Evolutionary conservation across 1,284 basidiomycete genomes (phyloP).

Genomic region (Leccinum griseonigrum): DNA sequence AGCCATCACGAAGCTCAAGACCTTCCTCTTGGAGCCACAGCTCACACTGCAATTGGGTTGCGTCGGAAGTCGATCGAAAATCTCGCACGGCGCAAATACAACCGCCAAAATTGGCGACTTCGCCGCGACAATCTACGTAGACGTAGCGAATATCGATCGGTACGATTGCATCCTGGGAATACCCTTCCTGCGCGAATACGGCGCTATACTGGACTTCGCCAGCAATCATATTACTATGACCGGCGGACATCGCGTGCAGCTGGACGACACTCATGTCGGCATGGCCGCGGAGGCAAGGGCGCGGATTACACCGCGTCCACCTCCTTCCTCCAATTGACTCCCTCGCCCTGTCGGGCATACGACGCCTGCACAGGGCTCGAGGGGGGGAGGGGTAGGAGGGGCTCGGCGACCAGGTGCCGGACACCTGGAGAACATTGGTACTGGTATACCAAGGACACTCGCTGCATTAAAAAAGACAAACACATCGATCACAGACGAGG

Average conservation of each 20-base stretch:
- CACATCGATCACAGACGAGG: not conserved
- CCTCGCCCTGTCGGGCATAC: too few relatives aligned
- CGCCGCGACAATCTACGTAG: rapidly evolving
- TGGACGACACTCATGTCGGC: too few relatives aligned
- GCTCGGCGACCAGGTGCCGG: too few relatives aligned
- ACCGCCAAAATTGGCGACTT: not conserved
- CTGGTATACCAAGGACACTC: not conserved
- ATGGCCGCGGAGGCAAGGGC: too few relatives aligned
- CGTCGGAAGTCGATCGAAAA: not conserved
- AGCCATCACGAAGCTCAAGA: not conserved
- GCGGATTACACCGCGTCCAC: too few relatives aligned
- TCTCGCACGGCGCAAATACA: not conserved
- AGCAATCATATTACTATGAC: not conserved
- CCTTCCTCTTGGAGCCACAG: not conserved
- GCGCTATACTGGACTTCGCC: not conserved
- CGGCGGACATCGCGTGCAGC: not conserved
- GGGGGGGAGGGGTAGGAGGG: too few relatives aligned
- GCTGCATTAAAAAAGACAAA: not conserved
- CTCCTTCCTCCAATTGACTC: too few relatives aligned
- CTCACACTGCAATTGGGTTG: not conserved
- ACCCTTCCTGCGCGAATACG: not conserved
- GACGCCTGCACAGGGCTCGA: too few relatives aligned
- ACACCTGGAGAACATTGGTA: too few relatives aligned
- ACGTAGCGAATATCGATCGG: not conserved
- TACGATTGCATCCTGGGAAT: not conserved